Conservation (phyloP, 176 grass and related monocot genomes). For the Hordeum marinum region DNA sequence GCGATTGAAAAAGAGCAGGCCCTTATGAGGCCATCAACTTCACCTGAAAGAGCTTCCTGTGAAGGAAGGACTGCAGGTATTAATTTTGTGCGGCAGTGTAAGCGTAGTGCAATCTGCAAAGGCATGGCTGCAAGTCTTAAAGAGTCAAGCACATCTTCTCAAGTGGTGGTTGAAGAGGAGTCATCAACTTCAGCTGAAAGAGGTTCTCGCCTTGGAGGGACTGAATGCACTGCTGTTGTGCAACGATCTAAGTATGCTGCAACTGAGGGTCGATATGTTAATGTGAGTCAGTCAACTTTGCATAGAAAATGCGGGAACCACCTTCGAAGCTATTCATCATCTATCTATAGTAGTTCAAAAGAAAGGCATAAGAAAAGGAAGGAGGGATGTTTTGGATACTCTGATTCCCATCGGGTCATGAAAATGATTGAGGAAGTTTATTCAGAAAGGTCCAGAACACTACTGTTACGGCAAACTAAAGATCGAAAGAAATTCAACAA, state of each 20-base stretch:
- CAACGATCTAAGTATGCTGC: not conserved
- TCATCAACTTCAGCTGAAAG: slow-evolving; percentile 22
- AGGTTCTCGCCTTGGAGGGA: not conserved
- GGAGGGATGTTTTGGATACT: slow-evolving; percentile 1
- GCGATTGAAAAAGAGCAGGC: not conserved
- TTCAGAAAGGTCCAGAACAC: slow-evolving; percentile 38
- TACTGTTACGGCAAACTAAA: slow-evolving; percentile 42
- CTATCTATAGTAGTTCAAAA: slow-evolving; percentile 12
- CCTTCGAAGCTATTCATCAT: slow-evolving; percentile 1
- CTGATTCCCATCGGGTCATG: not conserved
- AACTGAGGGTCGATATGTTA: not conserved
- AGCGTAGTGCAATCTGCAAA: not conserved
- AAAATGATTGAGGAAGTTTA: slow-evolving; percentile 45
- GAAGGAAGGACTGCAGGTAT: not conserved
- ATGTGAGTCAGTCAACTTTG: slow-evolving; percentile 5
- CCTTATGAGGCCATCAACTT: slow-evolving; percentile 9
- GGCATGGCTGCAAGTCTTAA: slow-evolving; percentile 1
- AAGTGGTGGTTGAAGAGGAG: not conserved
- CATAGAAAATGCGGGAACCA: not conserved
- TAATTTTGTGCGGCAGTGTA: not conserved
- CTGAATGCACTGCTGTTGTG: slow-evolving; percentile 5
- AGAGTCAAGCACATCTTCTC: slow-evolving; percentile 9
- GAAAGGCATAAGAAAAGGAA: slow-evolving; percentile 21
- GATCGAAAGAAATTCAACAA: slow-evolving; percentile 50
- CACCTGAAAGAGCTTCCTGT: slow-evolving; percentile 15